These are phyloP conservation scores for Penicillium ucsense DNA, from an alignment of 495 filamentous ascomycete genomes.

Conservation along the genomic window DNA sequence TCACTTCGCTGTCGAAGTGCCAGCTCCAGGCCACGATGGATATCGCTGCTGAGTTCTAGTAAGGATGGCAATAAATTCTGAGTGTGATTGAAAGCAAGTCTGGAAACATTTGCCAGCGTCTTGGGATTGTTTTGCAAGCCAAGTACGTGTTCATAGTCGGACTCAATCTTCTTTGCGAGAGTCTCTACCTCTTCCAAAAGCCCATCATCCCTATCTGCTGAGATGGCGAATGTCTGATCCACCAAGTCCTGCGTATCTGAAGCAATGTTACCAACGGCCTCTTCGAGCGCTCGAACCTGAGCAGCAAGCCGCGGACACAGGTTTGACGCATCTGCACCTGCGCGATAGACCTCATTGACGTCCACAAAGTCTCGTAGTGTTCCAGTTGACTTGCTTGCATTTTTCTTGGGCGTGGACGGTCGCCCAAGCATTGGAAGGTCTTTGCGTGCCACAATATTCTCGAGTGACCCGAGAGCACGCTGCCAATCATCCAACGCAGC, in stretches of 20 bases:
- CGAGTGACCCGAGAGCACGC: constrained; percentile 49
- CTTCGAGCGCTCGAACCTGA: constrained; percentile 42
- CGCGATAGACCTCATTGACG: constrained; percentile 51
- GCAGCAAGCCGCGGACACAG: constrained; percentile 44
- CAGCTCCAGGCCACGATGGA: constrained; percentile 61
- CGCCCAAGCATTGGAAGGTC: constrained; percentile 46
- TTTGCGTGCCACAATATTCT: constrained; percentile 48
- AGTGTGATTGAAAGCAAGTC: constrained; percentile 78
- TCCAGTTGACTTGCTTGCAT: constrained; percentile 22
- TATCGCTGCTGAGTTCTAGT: constrained; percentile 56
- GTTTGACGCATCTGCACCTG: constrained; percentile 40
- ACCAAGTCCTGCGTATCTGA: constrained; percentile 45
- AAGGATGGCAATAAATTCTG: constrained; percentile 80
- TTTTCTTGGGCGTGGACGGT: constrained; percentile 33
- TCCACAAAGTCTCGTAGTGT: constrained; percentile 69
- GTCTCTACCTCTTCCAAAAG: constrained; percentile 80
- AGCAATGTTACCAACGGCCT: constrained; percentile 41
- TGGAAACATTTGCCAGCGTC: constrained; percentile 69
- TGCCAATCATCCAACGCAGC: constrained; percentile 59
- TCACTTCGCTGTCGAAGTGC: constrained; percentile 55
- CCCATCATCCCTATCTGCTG: constrained; percentile 37
- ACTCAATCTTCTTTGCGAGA: constrained; percentile 72
- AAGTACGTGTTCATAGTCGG: constrained; percentile 74
- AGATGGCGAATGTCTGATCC: constrained; percentile 19
- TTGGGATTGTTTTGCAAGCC: constrained; percentile 57